Evolutionary conservation across 495 filamentous ascomycete genomes (phyloP).

Genomic region (Viridothelium virens): DNA sequence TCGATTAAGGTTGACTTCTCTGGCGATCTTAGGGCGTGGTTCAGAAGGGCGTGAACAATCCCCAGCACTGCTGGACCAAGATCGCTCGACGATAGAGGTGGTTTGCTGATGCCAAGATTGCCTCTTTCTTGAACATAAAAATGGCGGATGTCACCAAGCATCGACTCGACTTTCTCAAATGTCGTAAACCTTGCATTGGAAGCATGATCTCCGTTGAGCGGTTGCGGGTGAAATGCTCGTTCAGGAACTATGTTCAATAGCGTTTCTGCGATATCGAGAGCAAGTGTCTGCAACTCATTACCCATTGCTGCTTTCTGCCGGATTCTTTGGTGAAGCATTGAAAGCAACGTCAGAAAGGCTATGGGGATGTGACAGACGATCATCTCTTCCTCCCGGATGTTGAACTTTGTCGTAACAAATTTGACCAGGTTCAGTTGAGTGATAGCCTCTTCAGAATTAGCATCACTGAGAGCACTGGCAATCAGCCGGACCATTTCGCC

Average conservation of each 20-base stretch:
- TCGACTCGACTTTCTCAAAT: not conserved
- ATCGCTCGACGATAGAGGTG: conserved; percentile 6
- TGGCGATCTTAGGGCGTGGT: conserved; percentile 18
- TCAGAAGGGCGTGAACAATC: conserved; percentile 33
- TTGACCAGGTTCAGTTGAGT: conserved; percentile 62
- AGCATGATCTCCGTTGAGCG: not conserved
- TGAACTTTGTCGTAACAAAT: conserved; percentile 83
- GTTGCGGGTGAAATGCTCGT: conserved; percentile 46
- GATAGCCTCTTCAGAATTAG: conserved; percentile 39
- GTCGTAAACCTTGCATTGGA: not conserved
- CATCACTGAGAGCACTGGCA: conserved; percentile 47
- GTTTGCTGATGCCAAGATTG: conserved; percentile 9
- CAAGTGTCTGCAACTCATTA: conserved; percentile 28
- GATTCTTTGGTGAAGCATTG: not conserved
- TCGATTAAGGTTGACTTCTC: conserved; percentile 30
- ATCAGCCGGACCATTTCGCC: conserved; percentile 61
- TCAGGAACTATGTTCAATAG: conserved; percentile 63
- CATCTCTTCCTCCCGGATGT: conserved; percentile 95
- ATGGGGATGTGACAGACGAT: conserved; percentile 74
- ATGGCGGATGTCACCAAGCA: not conserved
- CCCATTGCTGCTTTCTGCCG: conserved; percentile 30
- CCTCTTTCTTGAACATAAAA: conserved; percentile 3
- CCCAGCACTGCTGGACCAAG: conserved; percentile 1
- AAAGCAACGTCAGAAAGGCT: conserved; percentile 51
- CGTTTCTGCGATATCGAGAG: conserved; percentile 46